Conservation (phyloP, 345 rosid species). For the Trapa incisa region DNA sequence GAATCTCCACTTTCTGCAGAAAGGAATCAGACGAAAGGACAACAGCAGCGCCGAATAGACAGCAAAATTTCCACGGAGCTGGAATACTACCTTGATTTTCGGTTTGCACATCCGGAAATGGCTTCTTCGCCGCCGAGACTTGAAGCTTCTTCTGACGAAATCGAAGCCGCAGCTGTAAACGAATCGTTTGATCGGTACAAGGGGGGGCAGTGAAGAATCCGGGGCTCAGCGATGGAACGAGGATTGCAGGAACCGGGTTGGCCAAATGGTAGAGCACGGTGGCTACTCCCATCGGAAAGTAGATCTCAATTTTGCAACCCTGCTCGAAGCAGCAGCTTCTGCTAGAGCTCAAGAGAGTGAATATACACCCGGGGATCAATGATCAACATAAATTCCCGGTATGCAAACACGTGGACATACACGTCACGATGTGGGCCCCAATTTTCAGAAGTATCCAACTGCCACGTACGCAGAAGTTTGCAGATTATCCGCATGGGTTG, state of each 20-base stretch:
- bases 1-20: slow-evolving; percentile 22
- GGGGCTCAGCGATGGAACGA: not conserved
- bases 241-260: slow-evolving; percentile 15
- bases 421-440: not conserved
- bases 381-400: not conserved
- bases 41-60: not conserved
- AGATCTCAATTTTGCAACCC: not conserved
- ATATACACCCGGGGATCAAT: not conserved
- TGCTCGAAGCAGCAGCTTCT: not conserved
- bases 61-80: not conserved
- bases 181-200: slow-evolving; percentile 2
- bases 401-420: not conserved
- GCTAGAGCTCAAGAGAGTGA: not conserved
- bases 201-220: not conserved
- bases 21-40: not conserved
- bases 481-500: not conserved
- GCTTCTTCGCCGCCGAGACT: slow-evolving; percentile 22
- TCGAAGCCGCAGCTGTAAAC: slow-evolving; percentile 13
- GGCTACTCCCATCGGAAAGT: slow-evolving; percentile 22
- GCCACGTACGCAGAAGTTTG: not conserved
- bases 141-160: slow-evolving; percentile 9
- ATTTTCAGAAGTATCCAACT: too few relatives aligned
- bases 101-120: slow-evolving; percentile 9
- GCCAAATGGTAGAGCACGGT: slow-evolving; percentile 20
- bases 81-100: slow-evolving; percentile 18